Percentiles rank a stretch among this genome's conserved stretches.
Evolutionary conservation across 768 basidiomycete genomes (phyloP).

Genomic region (Cystofilobasidium bisporidii): DNA sequence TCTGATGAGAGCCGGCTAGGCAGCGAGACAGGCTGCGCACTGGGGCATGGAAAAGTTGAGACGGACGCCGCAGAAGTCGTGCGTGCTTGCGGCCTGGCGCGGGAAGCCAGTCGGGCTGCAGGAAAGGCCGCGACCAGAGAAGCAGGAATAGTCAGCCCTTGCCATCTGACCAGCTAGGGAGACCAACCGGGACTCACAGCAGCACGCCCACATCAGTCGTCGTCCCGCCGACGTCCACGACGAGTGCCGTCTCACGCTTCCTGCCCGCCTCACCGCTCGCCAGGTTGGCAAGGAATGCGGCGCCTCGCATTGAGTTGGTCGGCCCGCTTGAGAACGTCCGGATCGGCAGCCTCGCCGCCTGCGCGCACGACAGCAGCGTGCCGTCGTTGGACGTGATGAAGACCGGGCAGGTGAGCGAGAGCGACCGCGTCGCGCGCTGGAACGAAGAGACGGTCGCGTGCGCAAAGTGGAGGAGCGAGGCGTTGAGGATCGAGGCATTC

Average conservation of each 20-base stretch:
- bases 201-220: conserved; percentile 42
- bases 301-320: conserved; percentile 63
- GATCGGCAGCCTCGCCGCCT: conserved; percentile 54
- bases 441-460: conserved; percentile 51
- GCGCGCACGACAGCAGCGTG: conserved; percentile 34
- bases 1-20: too few species aligned
- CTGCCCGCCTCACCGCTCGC: conserved; percentile 41
- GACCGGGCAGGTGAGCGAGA: conserved; percentile 45
- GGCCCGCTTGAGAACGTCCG: conserved; percentile 55
- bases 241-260: conserved; percentile 35
- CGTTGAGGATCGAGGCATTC: conserved; percentile 58
- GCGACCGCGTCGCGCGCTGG: conserved; percentile 46
- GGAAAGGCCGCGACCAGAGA: neutral
- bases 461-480: conserved; percentile 54
- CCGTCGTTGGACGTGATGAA: conserved; percentile 40
- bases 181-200: conserved; percentile 41
- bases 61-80: neutral
- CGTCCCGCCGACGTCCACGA: conserved; percentile 58
- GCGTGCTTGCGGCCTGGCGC: conserved; percentile 1
- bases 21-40: too few species aligned
- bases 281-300: conserved; percentile 49
- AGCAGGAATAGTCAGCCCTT: neutral
- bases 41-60: conserved; percentile 3
- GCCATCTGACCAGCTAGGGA: conserved; percentile 25
- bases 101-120: neutral